Percentiles rank a stretch among this genome's conserved stretches.
Conservation (phyloP, 2,329 filamentous ascomycete species). For the Fusarium verticillioides region DNA sequence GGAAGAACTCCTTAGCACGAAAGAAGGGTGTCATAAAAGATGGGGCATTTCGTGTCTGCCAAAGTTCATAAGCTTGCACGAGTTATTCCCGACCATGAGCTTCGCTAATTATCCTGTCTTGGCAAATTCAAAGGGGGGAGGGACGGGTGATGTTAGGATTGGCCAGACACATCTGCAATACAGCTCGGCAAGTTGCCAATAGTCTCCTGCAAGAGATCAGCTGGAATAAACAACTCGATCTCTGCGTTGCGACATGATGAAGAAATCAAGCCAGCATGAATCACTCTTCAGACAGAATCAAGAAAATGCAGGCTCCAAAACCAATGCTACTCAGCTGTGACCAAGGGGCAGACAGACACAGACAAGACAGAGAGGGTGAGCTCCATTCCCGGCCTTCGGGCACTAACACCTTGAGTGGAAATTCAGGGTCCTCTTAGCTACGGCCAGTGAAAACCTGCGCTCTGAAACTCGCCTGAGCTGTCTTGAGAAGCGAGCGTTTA, state of each 20-base stretch:
- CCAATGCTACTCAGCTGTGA: slow-evolving; percentile 6
- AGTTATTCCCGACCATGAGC: slow-evolving; percentile 12
- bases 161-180: slow-evolving; percentile 14
- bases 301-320: not conserved
- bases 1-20: not conserved
- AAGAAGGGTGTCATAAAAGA: slow-evolving; percentile 24
- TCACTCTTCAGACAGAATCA: not conserved
- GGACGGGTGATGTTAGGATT: slow-evolving; percentile 36
- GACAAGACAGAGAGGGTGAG: not conserved
- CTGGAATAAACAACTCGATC: slow-evolving; percentile 1
- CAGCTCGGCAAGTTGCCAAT: slow-evolving; percentile 18
- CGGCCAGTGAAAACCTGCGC: not conserved
- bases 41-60: not conserved
- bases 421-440: slow-evolving; percentile 15
- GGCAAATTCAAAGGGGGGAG: slow-evolving; percentile 26
- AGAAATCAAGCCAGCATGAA: slow-evolving; percentile 7
- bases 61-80: not conserved
- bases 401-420: slow-evolving; percentile 3
- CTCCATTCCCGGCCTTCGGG: not conserved
- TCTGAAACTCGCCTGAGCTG: slow-evolving; percentile 33
- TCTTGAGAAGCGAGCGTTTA: slow-evolving; percentile 8
- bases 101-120: slow-evolving; percentile 9
- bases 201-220: slow-evolving; percentile 12
- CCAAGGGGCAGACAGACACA: not conserved
- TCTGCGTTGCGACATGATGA: not conserved